phyloP scores from a whole-genome alignment of 2,329 filamentous ascomycete species.

The Grosmannia serpens region DNA sequence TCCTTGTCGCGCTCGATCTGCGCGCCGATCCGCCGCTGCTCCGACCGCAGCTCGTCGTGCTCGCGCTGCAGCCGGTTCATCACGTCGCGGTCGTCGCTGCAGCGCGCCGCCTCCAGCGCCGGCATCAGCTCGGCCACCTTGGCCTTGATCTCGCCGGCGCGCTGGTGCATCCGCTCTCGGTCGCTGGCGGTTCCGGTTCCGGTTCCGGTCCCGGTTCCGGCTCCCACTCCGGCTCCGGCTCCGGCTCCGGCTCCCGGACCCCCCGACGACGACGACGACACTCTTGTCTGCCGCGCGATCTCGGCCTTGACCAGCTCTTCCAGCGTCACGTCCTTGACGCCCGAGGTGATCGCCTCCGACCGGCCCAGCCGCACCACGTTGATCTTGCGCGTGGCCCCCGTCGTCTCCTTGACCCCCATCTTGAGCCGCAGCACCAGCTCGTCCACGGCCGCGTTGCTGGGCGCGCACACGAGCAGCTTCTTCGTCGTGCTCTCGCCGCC shows the following conservation, averaged over 20 bases:
- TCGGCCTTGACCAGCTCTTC: slow-evolving; percentile 77
- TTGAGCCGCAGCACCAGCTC: slow-evolving; percentile 91
- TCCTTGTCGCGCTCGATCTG: slow-evolving; percentile 83
- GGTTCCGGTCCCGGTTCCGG: neutral
- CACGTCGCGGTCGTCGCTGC: slow-evolving; percentile 34
- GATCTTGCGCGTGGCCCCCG: slow-evolving; percentile 62
- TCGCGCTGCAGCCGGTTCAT: slow-evolving; percentile 56
- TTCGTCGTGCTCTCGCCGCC: slow-evolving; percentile 39
- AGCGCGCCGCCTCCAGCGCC: slow-evolving; percentile 56
- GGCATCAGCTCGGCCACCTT: slow-evolving; percentile 61
- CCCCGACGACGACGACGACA: neutral
- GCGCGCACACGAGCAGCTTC: slow-evolving; percentile 93
- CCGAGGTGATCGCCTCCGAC: slow-evolving; percentile 82
- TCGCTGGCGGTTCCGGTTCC: slow-evolving; percentile 32
- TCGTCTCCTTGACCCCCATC: slow-evolving; percentile 66
- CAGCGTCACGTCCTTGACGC: slow-evolving; percentile 81
- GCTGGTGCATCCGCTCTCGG: slow-evolving; percentile 48
- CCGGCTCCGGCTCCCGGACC: neutral
- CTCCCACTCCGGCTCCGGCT: slow-evolving; percentile 1
- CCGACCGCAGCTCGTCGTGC: slow-evolving; percentile 54
- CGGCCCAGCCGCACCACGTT: slow-evolving; percentile 84
- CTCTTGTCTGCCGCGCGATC: slow-evolving; percentile 29
- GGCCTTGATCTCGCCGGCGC: slow-evolving; percentile 62
- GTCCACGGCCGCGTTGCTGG: slow-evolving; percentile 95
- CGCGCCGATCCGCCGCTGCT: slow-evolving; percentile 69